Evolutionary conservation across 495 filamentous ascomycete genomes (phyloP).

Genomic region (Pyrenula massariospora): DNA sequence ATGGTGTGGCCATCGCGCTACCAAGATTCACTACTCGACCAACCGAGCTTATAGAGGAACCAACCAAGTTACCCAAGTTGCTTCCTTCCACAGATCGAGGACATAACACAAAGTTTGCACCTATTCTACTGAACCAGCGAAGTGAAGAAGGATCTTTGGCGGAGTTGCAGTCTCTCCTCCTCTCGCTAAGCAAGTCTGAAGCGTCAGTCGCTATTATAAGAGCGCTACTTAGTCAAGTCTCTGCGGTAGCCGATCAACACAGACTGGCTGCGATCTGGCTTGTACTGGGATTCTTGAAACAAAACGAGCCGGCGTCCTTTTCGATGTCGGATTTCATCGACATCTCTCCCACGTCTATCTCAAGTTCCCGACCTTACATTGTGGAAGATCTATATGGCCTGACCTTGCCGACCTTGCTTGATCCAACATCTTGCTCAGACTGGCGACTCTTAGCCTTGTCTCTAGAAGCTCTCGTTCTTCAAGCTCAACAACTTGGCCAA

Average conservation of each 20-base stretch:
- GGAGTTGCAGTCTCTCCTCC: conserved; percentile 31
- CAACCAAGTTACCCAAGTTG: conserved; percentile 14
- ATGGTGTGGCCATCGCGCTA: conserved; percentile 29
- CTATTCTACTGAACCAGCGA: conserved; percentile 50
- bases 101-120: conserved; percentile 32
- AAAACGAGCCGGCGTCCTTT: conserved; percentile 28
- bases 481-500: conserved; percentile 50
- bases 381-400: conserved; percentile 73
- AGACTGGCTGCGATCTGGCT: conserved; percentile 74
- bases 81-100: conserved; percentile 9
- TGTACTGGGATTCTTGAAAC: conserved; percentile 55
- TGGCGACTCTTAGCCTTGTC: conserved; percentile 63
- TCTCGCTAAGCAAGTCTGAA: background rate
- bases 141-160: conserved; percentile 50
- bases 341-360: conserved; percentile 16
- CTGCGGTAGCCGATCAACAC: conserved; percentile 24
- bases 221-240: conserved; percentile 27
- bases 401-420: conserved; percentile 52
- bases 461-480: conserved; percentile 61
- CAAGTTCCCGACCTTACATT: conserved; percentile 37
- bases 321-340: conserved; percentile 58
- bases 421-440: conserved; percentile 36
- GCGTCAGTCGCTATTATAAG: conserved; percentile 7
- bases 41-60: conserved; percentile 8
- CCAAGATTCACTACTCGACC: conserved; percentile 16